phyloP scores from a whole-genome alignment of 805 yeast genomes.

The Komagataella populi region DNA sequence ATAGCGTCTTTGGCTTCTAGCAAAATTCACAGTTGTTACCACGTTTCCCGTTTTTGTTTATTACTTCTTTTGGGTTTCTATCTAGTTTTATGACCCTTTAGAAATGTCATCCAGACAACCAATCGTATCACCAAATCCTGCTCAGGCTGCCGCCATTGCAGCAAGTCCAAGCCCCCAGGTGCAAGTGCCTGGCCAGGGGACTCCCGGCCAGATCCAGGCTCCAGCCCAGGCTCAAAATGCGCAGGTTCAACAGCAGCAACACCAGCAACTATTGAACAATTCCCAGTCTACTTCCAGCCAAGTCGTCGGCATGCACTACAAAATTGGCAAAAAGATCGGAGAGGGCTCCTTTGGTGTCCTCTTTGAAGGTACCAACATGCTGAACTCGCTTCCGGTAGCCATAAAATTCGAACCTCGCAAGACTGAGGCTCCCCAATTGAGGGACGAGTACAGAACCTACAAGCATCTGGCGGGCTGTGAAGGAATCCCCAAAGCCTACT shows the following conservation, averaged over 20 bases:
- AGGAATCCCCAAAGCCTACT: conserved; percentile 95
- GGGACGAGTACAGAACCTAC: conserved; percentile 95
- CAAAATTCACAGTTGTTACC: neutral
- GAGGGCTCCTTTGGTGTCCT: conserved; percentile 98
- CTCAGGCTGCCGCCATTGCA: neutral
- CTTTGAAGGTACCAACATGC: conserved; percentile 87
- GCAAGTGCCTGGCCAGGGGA: neutral
- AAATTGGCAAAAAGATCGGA: conserved; percentile 94
- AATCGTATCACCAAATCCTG: neutral
- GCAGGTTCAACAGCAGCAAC: conserved; percentile 19
- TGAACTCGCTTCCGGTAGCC: conserved; percentile 89
- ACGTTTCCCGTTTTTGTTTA: neutral
- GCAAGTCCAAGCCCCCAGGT: neutral
- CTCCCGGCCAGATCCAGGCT: neutral
- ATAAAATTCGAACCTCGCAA: conserved; percentile 95
- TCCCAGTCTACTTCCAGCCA: conserved; percentile 27
- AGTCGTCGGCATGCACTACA: conserved; percentile 89
- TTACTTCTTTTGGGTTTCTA: neutral
- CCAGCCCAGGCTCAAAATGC: neutral
- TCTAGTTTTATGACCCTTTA: neutral
- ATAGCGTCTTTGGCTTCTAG: neutral
- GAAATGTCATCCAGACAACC: neutral
- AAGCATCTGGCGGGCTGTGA: conserved; percentile 67
- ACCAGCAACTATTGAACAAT: conserved; percentile 11
- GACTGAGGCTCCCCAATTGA: conserved; percentile 91